Conservation (phyloP, 2,329 filamentous ascomycete species). For the Lecanoromycetidae sp. region DNA sequence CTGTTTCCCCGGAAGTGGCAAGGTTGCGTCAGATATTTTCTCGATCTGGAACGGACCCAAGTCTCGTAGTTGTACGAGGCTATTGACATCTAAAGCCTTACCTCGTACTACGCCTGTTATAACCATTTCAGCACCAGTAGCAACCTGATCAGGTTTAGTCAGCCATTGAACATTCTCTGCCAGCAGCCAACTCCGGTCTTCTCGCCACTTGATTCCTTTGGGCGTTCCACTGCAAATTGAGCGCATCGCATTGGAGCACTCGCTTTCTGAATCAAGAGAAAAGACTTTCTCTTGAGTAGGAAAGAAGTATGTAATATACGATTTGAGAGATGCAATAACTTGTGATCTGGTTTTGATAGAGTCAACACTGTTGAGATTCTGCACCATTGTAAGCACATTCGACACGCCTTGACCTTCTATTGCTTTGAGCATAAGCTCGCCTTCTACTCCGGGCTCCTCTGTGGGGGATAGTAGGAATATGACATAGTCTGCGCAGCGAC, state of each 20-base stretch:
- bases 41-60: slow-evolving; percentile 91
- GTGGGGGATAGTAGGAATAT: slow-evolving; percentile 71
- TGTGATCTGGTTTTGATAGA: slow-evolving; percentile 66
- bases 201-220: slow-evolving; percentile 90
- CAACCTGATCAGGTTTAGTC: slow-evolving; percentile 36
- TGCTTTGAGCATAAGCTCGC: slow-evolving; percentile 72
- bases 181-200: slow-evolving; percentile 91
- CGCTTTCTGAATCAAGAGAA: slow-evolving; percentile 75
- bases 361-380: slow-evolving; percentile 65
- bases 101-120: slow-evolving; percentile 80
- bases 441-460: slow-evolving; percentile 70
- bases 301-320: slow-evolving; percentile 90
- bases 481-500: slow-evolving; percentile 81
- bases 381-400: slow-evolving; percentile 75
- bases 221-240: slow-evolving; percentile 84
- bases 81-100: slow-evolving; percentile 74
- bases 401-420: slow-evolving; percentile 92
- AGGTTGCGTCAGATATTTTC: slow-evolving; percentile 68
- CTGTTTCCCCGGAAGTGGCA: slow-evolving; percentile 39
- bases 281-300: slow-evolving; percentile 84
- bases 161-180: slow-evolving; percentile 70
- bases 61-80: slow-evolving; percentile 79
- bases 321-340: slow-evolving; percentile 71
- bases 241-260: slow-evolving; percentile 80
- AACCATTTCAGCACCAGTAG: slow-evolving; percentile 45